Conservation (phyloP, 2,329 filamentous ascomycete genomes). For the Colletotrichum sidae region DNA sequence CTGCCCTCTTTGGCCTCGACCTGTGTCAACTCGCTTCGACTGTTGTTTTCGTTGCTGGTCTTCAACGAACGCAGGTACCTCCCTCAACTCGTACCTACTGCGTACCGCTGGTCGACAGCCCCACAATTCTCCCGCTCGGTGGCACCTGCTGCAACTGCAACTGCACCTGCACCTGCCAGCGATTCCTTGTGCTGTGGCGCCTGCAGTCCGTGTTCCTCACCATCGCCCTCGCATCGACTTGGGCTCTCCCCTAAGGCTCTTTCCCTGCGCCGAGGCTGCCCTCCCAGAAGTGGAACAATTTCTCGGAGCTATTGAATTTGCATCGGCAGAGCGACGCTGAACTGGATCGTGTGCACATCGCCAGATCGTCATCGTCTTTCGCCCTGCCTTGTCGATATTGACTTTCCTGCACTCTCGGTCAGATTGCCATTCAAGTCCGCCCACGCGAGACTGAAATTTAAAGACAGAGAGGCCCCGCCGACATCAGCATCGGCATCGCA, state of each 20-base stretch:
- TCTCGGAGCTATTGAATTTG: slow-evolving; percentile 24
- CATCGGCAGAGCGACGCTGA: too few species aligned
- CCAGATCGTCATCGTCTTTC: slow-evolving; percentile 7
- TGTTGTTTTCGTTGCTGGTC: too few species aligned
- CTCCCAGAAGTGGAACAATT: slow-evolving; percentile 2
- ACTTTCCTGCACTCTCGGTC: not conserved
- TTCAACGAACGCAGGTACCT: too few species aligned
- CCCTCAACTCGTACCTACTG: too few species aligned
- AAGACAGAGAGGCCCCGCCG: slow-evolving; percentile 12
- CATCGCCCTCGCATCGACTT: not conserved
- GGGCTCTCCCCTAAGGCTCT: slow-evolving; percentile 6
- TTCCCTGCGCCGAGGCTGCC: not conserved
- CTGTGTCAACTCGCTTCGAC: not conserved
- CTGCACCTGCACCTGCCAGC: too few species aligned
- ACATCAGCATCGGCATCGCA: slow-evolving; percentile 3
- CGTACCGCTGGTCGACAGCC: too few species aligned
- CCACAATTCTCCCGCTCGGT: too few species aligned
- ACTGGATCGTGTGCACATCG: too few species aligned
- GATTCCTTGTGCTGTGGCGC: too few species aligned
- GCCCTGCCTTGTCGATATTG: not conserved
- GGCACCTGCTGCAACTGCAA: too few species aligned
- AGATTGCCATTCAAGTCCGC: slow-evolving; percentile 2
- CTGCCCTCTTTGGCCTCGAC: not conserved
- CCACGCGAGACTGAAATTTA: slow-evolving; percentile 22
- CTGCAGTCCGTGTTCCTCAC: too few species aligned